Percentiles rank a stretch among this genome's conserved stretches.
phyloP scores from a whole-genome alignment of 768 basidiomycete genomes.

The Amanita fuliginea region DNA sequence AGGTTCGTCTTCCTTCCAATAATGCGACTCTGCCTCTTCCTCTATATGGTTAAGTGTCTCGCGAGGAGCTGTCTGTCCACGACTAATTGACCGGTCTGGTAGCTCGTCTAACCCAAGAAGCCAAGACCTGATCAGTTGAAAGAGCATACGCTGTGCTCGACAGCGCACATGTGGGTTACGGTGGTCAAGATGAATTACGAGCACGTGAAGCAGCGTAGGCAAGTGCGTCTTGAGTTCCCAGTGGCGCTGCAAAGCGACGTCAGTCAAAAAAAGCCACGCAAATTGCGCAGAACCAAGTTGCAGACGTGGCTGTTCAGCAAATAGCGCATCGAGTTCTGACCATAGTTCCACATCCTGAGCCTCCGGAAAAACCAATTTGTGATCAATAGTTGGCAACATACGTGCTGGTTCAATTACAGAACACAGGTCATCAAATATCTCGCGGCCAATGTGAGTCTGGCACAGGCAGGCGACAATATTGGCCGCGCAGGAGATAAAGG shows the following conservation, averaged over 20 bases:
- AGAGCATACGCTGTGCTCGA: slow-evolving; percentile 68
- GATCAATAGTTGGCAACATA: slow-evolving; percentile 72
- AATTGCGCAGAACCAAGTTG: slow-evolving; percentile 78
- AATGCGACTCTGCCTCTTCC: slow-evolving; percentile 38
- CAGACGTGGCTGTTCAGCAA: slow-evolving; percentile 59
- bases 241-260: slow-evolving; percentile 62
- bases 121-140: slow-evolving; percentile 79
- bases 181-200: slow-evolving; percentile 79
- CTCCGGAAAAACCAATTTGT: slow-evolving; percentile 51
- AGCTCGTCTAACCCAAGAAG: slow-evolving; percentile 66
- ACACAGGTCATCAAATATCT: slow-evolving; percentile 78
- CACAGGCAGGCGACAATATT: slow-evolving; percentile 80
- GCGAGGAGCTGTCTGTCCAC: slow-evolving; percentile 37
- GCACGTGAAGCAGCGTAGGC: slow-evolving; percentile 64
- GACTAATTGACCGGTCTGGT: slow-evolving; percentile 42
- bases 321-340: slow-evolving; percentile 71
- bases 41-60: slow-evolving; percentile 44
- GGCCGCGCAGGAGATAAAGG: slow-evolving; percentile 70
- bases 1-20: slow-evolving; percentile 67
- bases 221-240: slow-evolving; percentile 68
- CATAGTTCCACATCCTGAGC: slow-evolving; percentile 64
- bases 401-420: slow-evolving; percentile 74
- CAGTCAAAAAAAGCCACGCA: slow-evolving; percentile 76
- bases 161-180: slow-evolving; percentile 56
- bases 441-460: slow-evolving; percentile 58